These are phyloP conservation scores for Geranium brycei DNA, from an alignment of 345 rosid genomes.

Conservation along the genomic window DNA sequence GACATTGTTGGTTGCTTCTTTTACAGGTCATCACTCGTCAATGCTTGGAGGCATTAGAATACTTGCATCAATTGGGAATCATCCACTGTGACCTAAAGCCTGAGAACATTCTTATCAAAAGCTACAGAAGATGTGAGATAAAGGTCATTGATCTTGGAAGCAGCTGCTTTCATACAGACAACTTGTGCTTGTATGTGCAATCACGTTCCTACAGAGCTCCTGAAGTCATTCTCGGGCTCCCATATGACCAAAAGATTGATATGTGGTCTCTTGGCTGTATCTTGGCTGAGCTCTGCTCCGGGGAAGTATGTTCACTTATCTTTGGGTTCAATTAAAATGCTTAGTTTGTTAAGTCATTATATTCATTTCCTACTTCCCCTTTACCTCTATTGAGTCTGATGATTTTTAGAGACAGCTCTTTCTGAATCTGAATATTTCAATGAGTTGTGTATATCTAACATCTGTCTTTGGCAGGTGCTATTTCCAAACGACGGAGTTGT, in stretches of 20 bases:
- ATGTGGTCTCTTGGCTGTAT: conserved; percentile 96
- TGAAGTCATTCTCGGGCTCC: conserved; percentile 85
- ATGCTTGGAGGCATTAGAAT: conserved; percentile 83
- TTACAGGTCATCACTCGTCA: conserved; percentile 64
- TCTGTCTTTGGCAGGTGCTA: conserved; percentile 42
- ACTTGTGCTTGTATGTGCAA: conserved; percentile 72
- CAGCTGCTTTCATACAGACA: conserved; percentile 82
- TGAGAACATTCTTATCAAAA: conserved; percentile 76
- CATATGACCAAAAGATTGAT: conserved; percentile 82
- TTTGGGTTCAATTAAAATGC: background rate
- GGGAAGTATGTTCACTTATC: conserved; percentile 46
- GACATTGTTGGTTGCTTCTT: background rate
- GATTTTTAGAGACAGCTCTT: background rate
- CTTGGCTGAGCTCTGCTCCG: conserved; percentile 81
- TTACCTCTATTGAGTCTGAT: background rate
- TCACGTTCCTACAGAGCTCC: conserved; percentile 98
- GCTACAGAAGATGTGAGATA: conserved; percentile 61
- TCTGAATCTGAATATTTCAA: background rate
- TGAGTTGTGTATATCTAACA: conserved; percentile 2
- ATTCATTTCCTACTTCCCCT: background rate
- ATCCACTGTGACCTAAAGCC: conserved; percentile 97
- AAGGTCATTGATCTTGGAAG: conserved; percentile 98
- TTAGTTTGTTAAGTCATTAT: background rate
- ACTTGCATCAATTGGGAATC: conserved; percentile 69
- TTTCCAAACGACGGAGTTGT: conserved; percentile 73